These are phyloP conservation scores for Eucalyptus albens DNA, from an alignment of 345 rosid species.

Conservation along the genomic window DNA sequence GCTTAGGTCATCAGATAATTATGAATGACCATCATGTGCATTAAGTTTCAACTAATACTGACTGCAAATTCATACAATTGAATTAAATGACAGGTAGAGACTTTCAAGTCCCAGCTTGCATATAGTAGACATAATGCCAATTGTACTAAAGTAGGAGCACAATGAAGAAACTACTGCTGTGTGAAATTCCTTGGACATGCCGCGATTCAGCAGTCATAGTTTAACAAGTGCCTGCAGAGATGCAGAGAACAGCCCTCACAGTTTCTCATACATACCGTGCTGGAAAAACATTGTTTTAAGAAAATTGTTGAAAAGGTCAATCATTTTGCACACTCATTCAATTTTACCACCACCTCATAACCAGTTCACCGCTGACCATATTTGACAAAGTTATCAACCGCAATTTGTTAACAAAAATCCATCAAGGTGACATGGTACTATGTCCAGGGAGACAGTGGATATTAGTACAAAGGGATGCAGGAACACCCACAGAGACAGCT, in stretches of 20 bases:
- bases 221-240: not conserved
- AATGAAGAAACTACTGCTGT: not conserved
- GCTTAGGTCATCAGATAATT: not conserved
- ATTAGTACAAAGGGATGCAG: not conserved
- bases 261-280: not conserved
- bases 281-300: not conserved
- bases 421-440: not conserved
- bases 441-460: not conserved
- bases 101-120: not conserved
- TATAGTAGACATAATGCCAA: not conserved
- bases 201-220: not conserved
- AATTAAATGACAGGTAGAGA: not conserved
- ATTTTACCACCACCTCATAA: not conserved
- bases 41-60: not conserved
- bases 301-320: not conserved
- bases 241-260: not conserved
- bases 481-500: not conserved
- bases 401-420: not conserved
- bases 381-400: not conserved
- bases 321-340: not conserved
- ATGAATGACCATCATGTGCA: not conserved
- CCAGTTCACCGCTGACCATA: not conserved
- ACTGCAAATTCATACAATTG: not conserved
- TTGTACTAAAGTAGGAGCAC: not conserved
- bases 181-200: not conserved